phyloP scores from a whole-genome alignment of 331 rosid genomes.

The Saraca asoca region DNA sequence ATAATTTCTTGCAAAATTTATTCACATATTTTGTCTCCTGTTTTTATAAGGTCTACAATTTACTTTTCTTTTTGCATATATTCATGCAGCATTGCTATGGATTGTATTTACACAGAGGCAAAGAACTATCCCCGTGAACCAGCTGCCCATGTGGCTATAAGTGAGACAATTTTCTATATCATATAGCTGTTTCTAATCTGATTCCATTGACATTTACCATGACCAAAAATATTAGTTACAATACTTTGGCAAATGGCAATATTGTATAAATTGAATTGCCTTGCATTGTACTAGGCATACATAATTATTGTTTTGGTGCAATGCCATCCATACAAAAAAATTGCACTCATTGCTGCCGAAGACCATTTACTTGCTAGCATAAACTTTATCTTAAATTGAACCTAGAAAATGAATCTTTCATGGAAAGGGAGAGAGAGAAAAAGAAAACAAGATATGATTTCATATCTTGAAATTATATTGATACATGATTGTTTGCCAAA shows the following conservation, averaged over 20 bases:
- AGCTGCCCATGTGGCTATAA: conserved; percentile 95
- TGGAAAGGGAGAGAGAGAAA: conserved; percentile 1
- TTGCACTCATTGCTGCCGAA: conserved; percentile 12
- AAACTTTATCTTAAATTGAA: conserved; percentile 16
- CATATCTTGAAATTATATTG: conserved; percentile 22
- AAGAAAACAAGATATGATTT: conserved; percentile 4
- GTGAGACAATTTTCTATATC: conserved; percentile 55
- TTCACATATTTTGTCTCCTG: conserved; percentile 21
- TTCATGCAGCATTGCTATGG: conserved; percentile 82
- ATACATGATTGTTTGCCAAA: neutral
- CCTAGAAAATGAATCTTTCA: conserved; percentile 23
- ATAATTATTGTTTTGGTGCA: neutral
- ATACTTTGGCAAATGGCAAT: conserved; percentile 18
- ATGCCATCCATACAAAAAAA: conserved; percentile 26
- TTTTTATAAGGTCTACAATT: conserved; percentile 30
- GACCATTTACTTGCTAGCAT: conserved; percentile 9
- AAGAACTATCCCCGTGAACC: conserved; percentile 98
- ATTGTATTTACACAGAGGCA: conserved; percentile 85
- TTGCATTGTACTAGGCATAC: neutral
- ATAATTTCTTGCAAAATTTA: conserved; percentile 26
- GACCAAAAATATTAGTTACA: conserved; percentile 19
- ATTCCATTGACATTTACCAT: conserved; percentile 15
- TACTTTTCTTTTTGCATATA: conserved; percentile 27
- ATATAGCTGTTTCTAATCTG: conserved; percentile 32
- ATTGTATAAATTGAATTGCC: conserved; percentile 16